A percentile compares a stretch with the other conserved stretches of the same genome.
These are phyloP conservation scores for Phytopythium boreale DNA, from an alignment of 352 stramenopile genomes.

Conservation along the genomic window DNA sequence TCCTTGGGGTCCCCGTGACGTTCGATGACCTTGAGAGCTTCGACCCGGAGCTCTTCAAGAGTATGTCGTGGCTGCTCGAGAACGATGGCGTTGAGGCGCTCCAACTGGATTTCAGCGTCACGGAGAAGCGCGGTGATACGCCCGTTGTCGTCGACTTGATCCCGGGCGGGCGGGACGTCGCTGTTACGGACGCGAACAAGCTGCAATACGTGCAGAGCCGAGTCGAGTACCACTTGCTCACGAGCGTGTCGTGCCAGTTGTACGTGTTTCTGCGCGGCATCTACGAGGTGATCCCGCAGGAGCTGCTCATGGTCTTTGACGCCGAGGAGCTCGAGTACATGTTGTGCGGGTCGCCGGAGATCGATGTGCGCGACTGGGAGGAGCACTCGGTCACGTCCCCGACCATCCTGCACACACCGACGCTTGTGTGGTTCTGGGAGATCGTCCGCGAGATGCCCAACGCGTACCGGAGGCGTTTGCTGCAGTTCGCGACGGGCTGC, in stretches of 20 bases:
- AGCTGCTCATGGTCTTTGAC: conserved; percentile 94
- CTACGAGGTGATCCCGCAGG: conserved; percentile 94
- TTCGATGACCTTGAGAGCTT: conserved; percentile 92
- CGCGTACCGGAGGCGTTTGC: conserved; percentile 61
- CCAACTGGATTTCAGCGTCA: conserved; percentile 60
- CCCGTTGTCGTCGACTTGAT: conserved; percentile 54
- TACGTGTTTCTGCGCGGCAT: conserved; percentile 92
- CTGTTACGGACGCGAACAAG: conserved; percentile 96
- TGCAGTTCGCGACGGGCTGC: conserved; percentile 83
- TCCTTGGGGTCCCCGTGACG: conserved; percentile 93
- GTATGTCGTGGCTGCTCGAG: conserved; percentile 63
- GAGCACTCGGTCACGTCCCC: conserved; percentile 60
- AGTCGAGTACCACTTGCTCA: conserved; percentile 93
- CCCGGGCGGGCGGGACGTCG: conserved; percentile 48
- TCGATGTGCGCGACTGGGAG: conserved; percentile 95
- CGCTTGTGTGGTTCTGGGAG: conserved; percentile 51
- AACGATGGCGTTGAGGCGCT: conserved; percentile 54
- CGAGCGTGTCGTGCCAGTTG: conserved; percentile 89
- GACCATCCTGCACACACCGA: conserved; percentile 30
- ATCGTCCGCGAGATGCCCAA: conserved; percentile 89
- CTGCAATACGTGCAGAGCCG: conserved; percentile 91
- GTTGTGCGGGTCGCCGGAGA: conserved; percentile 92
- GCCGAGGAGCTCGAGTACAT: conserved; percentile 96
- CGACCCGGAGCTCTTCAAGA: conserved; percentile 58
- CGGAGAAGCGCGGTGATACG: conserved; percentile 22